These are phyloP conservation scores for Psidium friedrichsthalianum DNA, from an alignment of 345 rosid genomes.

Conservation along the genomic window DNA sequence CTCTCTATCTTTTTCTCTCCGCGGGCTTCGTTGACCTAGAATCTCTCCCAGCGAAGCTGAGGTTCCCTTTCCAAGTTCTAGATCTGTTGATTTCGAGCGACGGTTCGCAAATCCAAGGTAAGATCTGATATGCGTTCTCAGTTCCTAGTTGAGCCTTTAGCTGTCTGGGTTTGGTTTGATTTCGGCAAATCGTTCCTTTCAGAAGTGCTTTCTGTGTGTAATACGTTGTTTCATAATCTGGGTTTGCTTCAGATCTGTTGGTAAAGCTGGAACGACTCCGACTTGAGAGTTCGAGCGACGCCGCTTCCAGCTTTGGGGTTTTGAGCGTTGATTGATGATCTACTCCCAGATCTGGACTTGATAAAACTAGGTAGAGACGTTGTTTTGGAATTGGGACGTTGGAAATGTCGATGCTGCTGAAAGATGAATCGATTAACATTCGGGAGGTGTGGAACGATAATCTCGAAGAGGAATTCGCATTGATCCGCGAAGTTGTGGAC, in stretches of 20 bases:
- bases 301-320: background rate
- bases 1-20: background rate
- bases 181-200: background rate
- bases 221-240: background rate
- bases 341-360: background rate
- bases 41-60: background rate
- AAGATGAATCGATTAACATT: constrained; percentile 54
- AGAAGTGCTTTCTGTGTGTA: background rate
- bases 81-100: background rate
- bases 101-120: background rate
- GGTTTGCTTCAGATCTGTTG: background rate
- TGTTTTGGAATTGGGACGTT: background rate
- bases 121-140: background rate
- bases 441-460: constrained; percentile 91
- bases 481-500: constrained; percentile 79
- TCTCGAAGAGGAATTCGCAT: constrained; percentile 55
- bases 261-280: background rate
- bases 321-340: background rate
- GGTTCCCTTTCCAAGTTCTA: background rate
- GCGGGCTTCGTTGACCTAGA: background rate
- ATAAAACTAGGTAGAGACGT: background rate
- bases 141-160: background rate
- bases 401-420: constrained; percentile 44
- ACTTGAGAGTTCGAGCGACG: background rate
- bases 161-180: background rate